Percentiles rank a stretch among this genome's conserved stretches.
Evolutionary conservation across 495 filamentous ascomycete genomes (phyloP).

Genomic region (Aspergillus affinis): DNA sequence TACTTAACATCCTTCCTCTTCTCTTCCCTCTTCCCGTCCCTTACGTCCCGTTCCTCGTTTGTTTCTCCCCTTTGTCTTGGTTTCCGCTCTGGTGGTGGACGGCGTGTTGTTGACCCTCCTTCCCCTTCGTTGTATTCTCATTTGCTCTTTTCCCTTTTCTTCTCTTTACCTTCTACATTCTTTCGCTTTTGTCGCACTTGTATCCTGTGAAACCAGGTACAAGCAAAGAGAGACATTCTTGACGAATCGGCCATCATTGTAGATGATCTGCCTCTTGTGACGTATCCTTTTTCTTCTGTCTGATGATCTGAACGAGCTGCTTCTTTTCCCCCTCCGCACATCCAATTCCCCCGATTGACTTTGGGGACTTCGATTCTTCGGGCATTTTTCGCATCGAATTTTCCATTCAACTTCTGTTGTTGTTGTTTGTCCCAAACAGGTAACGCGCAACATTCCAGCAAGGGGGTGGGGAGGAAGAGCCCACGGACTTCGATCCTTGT

Average conservation of each 20-base stretch:
- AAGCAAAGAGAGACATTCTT: conserved; percentile 13
- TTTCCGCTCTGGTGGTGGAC: conserved; percentile 13
- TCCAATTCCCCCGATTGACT: neutral
- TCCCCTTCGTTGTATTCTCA: conserved; percentile 12
- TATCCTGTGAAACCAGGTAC: neutral
- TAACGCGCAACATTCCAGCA: conserved; percentile 23
- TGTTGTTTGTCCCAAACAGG: conserved; percentile 19
- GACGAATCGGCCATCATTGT: conserved; percentile 20
- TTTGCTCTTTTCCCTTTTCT: conserved; percentile 10
- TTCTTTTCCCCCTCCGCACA: neutral
- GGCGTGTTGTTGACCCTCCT: conserved; percentile 10
- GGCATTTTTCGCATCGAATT: neutral
- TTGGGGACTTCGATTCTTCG: neutral
- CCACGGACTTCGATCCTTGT: conserved; percentile 2
- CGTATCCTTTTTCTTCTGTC: conserved; percentile 6
- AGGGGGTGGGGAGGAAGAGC: conserved; percentile 14
- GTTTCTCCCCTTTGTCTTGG: neutral
- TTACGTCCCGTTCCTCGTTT: conserved; percentile 16
- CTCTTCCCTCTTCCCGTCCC: conserved; percentile 19
- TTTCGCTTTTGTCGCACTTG: conserved; percentile 27
- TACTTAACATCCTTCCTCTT: conserved; percentile 5
- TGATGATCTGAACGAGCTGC: neutral
- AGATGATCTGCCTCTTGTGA: conserved; percentile 26
- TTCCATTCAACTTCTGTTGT: conserved; percentile 3
- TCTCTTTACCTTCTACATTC: conserved; percentile 13